Percentiles rank a stretch among this genome's conserved stretches.
Evolutionary conservation across 2,329 filamentous ascomycete genomes (phyloP).

Genomic region (Verticillium albo-atrum): DNA sequence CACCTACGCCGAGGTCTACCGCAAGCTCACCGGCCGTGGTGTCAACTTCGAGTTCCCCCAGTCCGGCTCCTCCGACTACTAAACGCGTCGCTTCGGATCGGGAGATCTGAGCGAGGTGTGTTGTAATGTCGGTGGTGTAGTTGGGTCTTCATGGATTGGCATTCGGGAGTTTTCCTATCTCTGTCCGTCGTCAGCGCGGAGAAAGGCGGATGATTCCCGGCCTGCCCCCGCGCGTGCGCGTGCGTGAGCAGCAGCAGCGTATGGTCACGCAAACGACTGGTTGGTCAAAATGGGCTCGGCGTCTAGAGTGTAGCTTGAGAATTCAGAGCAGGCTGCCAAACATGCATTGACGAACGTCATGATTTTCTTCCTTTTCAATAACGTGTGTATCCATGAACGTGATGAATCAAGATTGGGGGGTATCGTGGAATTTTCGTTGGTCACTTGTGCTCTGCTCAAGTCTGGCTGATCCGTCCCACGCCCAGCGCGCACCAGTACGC

Average conservation of each 20-base stretch:
- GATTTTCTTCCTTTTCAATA: conserved; percentile 2
- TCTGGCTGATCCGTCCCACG: conserved; percentile 69
- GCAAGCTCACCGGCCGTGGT: conserved; percentile 90
- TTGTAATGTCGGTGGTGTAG: not conserved
- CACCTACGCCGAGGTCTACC: conserved; percentile 99
- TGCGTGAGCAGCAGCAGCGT: not conserved
- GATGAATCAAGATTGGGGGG: not conserved
- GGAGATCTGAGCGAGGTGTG: not conserved
- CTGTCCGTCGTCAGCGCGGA: not conserved
- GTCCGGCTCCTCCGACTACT: conserved; percentile 73
- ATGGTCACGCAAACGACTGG: conserved; percentile 1
- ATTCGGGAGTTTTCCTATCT: not conserved
- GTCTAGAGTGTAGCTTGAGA: conserved; percentile 48
- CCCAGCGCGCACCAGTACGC: conserved; percentile 96
- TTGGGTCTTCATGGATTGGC: not conserved
- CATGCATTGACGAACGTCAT: conserved; percentile 27
- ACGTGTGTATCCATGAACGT: not conserved
- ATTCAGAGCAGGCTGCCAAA: conserved; percentile 33
- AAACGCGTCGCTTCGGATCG: conserved; percentile 35
- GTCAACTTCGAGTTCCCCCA: conserved; percentile 99
- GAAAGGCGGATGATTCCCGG: not conserved
- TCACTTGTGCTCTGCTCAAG: conserved; percentile 9
- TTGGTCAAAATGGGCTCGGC: conserved; percentile 37
- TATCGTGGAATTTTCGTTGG: not conserved
- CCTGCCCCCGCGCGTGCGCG: not conserved